These are phyloP conservation scores for Fennellomyces sp. DNA, from an alignment of 371 early-diverging fungal species.

Conservation along the genomic window DNA sequence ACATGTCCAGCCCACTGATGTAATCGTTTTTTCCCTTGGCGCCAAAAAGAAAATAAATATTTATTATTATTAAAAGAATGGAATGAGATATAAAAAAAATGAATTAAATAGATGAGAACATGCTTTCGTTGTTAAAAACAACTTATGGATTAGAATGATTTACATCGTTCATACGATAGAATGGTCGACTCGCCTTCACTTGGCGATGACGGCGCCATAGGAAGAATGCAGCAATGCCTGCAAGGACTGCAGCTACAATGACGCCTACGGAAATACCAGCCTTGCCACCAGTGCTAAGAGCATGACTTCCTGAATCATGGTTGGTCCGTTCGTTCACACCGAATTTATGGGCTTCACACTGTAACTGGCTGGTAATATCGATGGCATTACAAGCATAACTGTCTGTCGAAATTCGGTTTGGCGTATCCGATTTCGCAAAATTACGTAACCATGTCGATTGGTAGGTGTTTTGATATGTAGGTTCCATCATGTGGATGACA, in stretches of 20 bases:
- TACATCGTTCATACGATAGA: constrained; percentile 24
- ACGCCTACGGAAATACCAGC: constrained; percentile 47
- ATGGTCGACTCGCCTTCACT: constrained; percentile 9
- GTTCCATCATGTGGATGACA: constrained; percentile 44
- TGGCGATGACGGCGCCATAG: constrained; percentile 18
- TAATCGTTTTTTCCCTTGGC: not conserved
- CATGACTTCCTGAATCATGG: constrained; percentile 8
- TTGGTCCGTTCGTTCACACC: not conserved
- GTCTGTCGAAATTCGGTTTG: constrained; percentile 10
- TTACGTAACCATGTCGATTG: constrained; percentile 40
- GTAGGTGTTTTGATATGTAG: constrained; percentile 38
- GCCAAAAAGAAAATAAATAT: not conserved
- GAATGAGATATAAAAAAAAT: not conserved
- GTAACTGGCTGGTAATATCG: not conserved
- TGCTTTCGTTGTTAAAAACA: not conserved
- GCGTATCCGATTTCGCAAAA: constrained; percentile 31
- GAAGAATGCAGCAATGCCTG: constrained; percentile 15
- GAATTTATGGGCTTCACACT: constrained; percentile 13
- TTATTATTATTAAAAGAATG: not conserved
- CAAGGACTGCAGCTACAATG: constrained; percentile 25
- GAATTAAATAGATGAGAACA: not conserved
- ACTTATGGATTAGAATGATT: constrained; percentile 8
- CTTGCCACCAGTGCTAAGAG: constrained; percentile 28
- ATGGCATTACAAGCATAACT: constrained; percentile 13
- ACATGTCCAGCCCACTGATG: not conserved